These are phyloP conservation scores for Cyclocybe cylindracea DNA, from an alignment of 768 basidiomycete genomes.

Conservation along the genomic window DNA sequence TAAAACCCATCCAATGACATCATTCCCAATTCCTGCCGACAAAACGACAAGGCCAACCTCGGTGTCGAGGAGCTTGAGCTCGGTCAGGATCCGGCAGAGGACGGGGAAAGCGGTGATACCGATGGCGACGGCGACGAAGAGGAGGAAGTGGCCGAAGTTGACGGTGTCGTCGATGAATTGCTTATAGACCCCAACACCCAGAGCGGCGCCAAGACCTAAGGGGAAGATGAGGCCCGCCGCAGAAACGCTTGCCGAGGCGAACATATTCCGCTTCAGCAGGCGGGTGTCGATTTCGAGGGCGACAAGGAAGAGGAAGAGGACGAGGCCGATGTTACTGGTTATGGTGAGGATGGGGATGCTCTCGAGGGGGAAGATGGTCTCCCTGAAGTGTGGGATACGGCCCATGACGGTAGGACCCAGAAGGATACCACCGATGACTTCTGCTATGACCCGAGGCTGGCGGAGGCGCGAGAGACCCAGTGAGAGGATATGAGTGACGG, in stretches of 20 bases:
- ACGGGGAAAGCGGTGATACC: conserved; percentile 85
- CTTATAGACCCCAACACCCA: conserved; percentile 73
- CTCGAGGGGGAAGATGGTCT: conserved; percentile 54
- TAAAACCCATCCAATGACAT: conserved; percentile 77
- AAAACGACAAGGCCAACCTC: conserved; percentile 83
- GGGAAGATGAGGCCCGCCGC: conserved; percentile 72
- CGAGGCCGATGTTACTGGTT: conserved; percentile 73
- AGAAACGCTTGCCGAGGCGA: conserved; percentile 59
- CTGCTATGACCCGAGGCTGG: conserved; percentile 93
- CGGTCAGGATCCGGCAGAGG: conserved; percentile 82
- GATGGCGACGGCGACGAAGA: conserved; percentile 84
- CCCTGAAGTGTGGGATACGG: conserved; percentile 72
- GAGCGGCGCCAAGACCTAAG: conserved; percentile 76
- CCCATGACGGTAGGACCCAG: conserved; percentile 81
- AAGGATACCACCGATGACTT: conserved; percentile 88
- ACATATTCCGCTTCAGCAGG: conserved; percentile 64
- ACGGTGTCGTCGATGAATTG: conserved; percentile 59
- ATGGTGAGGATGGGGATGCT: conserved; percentile 65
- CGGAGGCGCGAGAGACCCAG: conserved; percentile 65
- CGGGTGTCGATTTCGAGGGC: conserved; percentile 82
- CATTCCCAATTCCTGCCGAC: conserved; percentile 82
- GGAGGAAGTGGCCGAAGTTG: conserved; percentile 78
- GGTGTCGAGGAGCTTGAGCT: conserved; percentile 79
- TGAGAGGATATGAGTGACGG: conserved; percentile 73
- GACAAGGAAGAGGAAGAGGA: conserved; percentile 81